Conservation (phyloP, 2,329 filamentous ascomycete species). For the Penicillium sp. region DNA sequence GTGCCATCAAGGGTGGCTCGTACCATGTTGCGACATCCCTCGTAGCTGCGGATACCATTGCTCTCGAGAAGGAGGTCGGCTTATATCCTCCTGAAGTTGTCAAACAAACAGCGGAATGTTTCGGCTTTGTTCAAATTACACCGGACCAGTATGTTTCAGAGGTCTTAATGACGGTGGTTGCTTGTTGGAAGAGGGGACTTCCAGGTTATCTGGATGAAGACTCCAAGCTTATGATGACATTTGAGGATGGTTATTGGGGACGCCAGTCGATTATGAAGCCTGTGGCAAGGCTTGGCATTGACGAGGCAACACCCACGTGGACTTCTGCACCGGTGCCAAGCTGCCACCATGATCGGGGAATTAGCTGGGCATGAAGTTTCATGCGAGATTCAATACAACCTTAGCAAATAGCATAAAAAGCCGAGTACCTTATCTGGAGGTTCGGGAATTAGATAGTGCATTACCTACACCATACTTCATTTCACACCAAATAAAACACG, state of each 20-base stretch:
- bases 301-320: slow-evolving; percentile 16
- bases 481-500: background rate
- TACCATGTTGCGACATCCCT: slow-evolving; percentile 20
- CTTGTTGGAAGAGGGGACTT: slow-evolving; percentile 14
- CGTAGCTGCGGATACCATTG: slow-evolving; percentile 8
- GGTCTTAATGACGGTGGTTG: slow-evolving; percentile 11
- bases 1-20: slow-evolving; percentile 18
- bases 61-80: slow-evolving; percentile 3
- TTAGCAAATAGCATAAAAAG: background rate
- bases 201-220: slow-evolving; percentile 16
- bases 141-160: slow-evolving; percentile 19
- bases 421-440: background rate
- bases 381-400: background rate
- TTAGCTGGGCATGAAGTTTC: slow-evolving; percentile 7
- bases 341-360: slow-evolving; percentile 9
- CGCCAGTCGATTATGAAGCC: slow-evolving; percentile 13
- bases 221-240: slow-evolving; percentile 16
- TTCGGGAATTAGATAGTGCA: background rate
- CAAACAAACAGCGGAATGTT: slow-evolving; percentile 3
- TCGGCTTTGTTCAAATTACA: slow-evolving; percentile 8
- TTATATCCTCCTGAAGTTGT: slow-evolving; percentile 8
- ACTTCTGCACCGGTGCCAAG: slow-evolving; percentile 13
- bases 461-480: too few relatives aligned
- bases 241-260: slow-evolving; percentile 13
- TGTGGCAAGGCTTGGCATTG: slow-evolving; percentile 9